Evolutionary conservation across 176 grass and related monocot genomes (phyloP), one percentile per base, ranked within the genome.

Genomic region (Bolboschoenus planiculmis): DNA sequence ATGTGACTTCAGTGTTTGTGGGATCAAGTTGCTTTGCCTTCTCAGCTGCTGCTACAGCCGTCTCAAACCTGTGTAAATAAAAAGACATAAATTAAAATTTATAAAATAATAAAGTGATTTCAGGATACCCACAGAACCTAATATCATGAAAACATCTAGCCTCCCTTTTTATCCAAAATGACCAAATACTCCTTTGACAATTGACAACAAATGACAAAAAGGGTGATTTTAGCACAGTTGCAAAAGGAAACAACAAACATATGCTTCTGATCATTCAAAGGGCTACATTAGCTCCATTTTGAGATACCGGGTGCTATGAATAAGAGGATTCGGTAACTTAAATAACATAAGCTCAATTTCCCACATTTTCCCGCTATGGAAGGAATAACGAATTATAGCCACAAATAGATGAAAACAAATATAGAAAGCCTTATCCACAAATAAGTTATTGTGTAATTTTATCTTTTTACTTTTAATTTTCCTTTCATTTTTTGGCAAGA

Each of bases 1-100:
- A 87, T 60, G 86, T 79, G 4, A 95, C 78, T 83, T 95, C 90
- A 7, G 76, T 74, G 57, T 93, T 93, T 47, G 62, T 84, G 44
- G 90, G 86, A 84, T 95, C 92, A 35, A 93, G 76, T 87, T 77
- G 82, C 78, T 86, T 93, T 27, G 92, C 91, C 72, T 93, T 99
- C 59, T 99, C 91, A 20, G 96, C 92, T 82, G 84, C 89, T 53
- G 82, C 84, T 60, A 99, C 86, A 59, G 92, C 87, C 31, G 78
- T 84, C 46, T 99, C 96, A 87, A 99, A 99, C 90, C 96, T 99
- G 82, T 53, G 35, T 44, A 63, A 50, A 16, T 4, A 82, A 47
- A 44, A 74, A 21, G 10, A 74, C 46, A 29, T 30, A n/a, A 62
- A 65, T 26, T 64, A 62, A 42, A 42, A 20, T 21, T 80, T 23